Conservation (phyloP, 441 rosid genomes). For the Gossypium aridum region DNA sequence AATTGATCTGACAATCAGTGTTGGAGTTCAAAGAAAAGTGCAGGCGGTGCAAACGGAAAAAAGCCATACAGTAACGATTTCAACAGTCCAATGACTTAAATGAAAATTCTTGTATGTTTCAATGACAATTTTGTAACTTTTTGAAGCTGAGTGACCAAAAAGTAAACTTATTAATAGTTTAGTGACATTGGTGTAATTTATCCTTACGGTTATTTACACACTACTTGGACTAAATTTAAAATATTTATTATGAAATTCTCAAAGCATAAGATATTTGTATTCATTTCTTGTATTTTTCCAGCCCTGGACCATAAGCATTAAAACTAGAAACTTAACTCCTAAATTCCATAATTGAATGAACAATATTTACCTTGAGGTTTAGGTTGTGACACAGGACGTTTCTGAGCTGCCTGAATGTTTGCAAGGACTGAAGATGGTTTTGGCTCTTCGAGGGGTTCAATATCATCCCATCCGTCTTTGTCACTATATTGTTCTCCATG, state of each 20-base stretch:
- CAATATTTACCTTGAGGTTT: constrained; percentile 58
- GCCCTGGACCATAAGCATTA: not conserved
- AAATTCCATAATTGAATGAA: not conserved
- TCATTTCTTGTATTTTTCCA: not conserved
- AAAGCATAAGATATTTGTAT: not conserved
- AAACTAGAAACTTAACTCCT: not conserved
- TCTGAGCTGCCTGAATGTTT: constrained; percentile 94
- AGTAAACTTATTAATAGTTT: not conserved
- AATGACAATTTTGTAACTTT: not conserved
- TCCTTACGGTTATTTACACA: not conserved
- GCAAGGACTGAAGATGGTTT: constrained; percentile 73
- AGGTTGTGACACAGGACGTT: constrained; percentile 64
- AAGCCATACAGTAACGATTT: not conserved
- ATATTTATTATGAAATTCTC: not conserved
- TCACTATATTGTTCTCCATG: constrained; percentile 64
- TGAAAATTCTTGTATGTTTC: not conserved
- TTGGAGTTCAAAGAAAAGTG: not conserved
- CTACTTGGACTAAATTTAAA: not conserved
- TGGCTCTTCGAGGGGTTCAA: constrained; percentile 84
- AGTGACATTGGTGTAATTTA: not conserved
- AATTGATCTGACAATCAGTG: too few relatives aligned
- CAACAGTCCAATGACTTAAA: not conserved
- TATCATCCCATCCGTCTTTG: constrained; percentile 96
- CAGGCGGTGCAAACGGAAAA: not conserved
- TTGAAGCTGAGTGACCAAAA: not conserved